Conservation (phyloP, 2,329 filamentous ascomycete species). For the Geoglossum cookeanum region DNA sequence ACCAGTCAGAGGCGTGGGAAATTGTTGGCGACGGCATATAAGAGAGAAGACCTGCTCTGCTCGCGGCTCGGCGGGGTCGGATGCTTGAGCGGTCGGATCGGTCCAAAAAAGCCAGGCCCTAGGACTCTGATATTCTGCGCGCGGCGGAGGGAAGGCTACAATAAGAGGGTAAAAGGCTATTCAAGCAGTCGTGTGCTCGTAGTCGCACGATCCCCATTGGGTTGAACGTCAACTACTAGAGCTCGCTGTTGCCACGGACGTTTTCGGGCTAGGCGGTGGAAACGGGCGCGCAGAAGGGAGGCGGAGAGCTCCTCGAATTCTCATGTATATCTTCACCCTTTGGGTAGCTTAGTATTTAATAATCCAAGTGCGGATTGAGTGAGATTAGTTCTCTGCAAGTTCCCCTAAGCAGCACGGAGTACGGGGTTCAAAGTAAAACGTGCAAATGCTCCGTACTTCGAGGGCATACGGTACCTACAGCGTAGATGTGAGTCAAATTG, state of each 20-base stretch:
- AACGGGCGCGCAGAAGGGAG: constrained; percentile 2
- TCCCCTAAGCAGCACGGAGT: no score
- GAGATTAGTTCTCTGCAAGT: no score
- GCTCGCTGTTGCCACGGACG: constrained; percentile 1
- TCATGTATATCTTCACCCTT: background rate
- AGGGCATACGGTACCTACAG: no score
- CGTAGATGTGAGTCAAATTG: no score
- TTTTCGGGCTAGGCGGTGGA: constrained; percentile 1
- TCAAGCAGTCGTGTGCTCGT: constrained; percentile 3
- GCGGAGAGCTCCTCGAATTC: background rate
- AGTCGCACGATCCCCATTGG: background rate
- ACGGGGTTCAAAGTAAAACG: no score
- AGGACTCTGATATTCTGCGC: constrained; percentile 5
- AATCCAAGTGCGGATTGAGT: no score
- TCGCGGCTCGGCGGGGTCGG: constrained; percentile 2
- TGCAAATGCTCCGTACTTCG: no score
- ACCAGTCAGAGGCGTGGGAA: constrained; percentile 6
- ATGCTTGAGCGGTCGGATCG: constrained; percentile 2
- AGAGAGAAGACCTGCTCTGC: constrained; percentile 4
- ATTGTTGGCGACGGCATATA: constrained; percentile 4
- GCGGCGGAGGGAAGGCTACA: background rate
- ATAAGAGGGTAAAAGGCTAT: background rate
- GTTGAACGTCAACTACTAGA: constrained; percentile 1
- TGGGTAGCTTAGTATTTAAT: background rate
- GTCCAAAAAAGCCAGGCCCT: constrained; percentile 5